Conservation (phyloP, 441 rosid genomes). For the Eruca vesicaria region DNA sequence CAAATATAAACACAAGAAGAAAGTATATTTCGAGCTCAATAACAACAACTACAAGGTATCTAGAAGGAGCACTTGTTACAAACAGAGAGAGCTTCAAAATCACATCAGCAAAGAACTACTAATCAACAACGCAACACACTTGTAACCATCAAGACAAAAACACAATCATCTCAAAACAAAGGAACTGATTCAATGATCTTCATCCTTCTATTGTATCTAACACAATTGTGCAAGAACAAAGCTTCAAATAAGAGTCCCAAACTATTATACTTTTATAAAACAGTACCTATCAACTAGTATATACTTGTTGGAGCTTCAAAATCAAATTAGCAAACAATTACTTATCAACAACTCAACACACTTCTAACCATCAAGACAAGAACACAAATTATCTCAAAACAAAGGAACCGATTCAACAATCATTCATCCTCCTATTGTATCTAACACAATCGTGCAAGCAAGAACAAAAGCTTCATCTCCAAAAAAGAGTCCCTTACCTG, state of each 20-base stretch:
- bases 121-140: neutral
- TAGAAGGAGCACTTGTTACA: neutral
- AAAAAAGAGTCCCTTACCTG: constrained; percentile 45
- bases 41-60: neutral
- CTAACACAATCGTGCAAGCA: neutral
- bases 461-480: neutral
- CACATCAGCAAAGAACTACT: neutral
- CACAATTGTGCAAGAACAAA: neutral
- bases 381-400: neutral
- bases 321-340: neutral
- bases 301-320: neutral
- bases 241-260: too few relatives aligned
- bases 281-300: too few relatives aligned
- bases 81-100: neutral
- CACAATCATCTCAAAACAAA: neutral
- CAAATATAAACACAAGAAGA: neutral
- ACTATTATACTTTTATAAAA: too few relatives aligned
- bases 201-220: neutral
- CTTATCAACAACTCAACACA: neutral
- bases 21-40: neutral
- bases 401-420: neutral
- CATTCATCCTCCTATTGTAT: neutral
- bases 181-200: neutral
- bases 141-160: neutral
- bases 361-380: neutral